phyloP scores from a whole-genome alignment of 306 rosid genomes.

The Corylus avellana region DNA sequence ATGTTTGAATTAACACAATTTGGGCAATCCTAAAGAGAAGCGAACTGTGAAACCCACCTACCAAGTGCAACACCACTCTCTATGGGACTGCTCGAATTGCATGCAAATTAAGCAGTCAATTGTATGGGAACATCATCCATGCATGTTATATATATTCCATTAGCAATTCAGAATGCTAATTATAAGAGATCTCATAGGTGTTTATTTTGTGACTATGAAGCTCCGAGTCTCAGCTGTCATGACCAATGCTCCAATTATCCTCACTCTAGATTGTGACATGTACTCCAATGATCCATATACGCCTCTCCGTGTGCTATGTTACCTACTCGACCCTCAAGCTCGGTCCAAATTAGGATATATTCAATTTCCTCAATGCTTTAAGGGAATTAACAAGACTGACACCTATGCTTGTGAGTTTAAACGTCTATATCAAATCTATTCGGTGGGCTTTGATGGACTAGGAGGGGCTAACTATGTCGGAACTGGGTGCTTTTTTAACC shows the following conservation, averaged over 20 bases:
- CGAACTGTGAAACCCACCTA: too few relatives aligned
- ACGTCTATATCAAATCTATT: slow-evolving; percentile 19
- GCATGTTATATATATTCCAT: too few relatives aligned
- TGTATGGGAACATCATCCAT: too few relatives aligned
- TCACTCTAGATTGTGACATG: slow-evolving; percentile 44
- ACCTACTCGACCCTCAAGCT: slow-evolving; percentile 27
- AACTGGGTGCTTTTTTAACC: slow-evolving; percentile 39
- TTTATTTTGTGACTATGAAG: slow-evolving; percentile 2
- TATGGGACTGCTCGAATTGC: too few relatives aligned
- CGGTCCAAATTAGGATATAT: slow-evolving; percentile 17
- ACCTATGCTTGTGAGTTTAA: slow-evolving; percentile 31
- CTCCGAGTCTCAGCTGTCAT: slow-evolving; percentile 47
- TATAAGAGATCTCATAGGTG: too few relatives aligned
- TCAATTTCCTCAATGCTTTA: slow-evolving; percentile 47
- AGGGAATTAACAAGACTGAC: slow-evolving; percentile 36
- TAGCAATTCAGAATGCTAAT: too few relatives aligned
- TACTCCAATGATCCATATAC: slow-evolving; percentile 46
- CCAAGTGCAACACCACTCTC: too few relatives aligned
- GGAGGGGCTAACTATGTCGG: slow-evolving; percentile 37
- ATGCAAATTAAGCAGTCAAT: too few relatives aligned
- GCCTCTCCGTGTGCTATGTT: slow-evolving; percentile 31
- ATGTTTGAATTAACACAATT: too few relatives aligned
- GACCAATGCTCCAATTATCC: slow-evolving; percentile 48
- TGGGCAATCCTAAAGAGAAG: too few relatives aligned
- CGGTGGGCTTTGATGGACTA: slow-evolving; percentile 39